Conservation (phyloP, 1,284 basidiomycete genomes). For the Pterulicium gracile region DNA sequence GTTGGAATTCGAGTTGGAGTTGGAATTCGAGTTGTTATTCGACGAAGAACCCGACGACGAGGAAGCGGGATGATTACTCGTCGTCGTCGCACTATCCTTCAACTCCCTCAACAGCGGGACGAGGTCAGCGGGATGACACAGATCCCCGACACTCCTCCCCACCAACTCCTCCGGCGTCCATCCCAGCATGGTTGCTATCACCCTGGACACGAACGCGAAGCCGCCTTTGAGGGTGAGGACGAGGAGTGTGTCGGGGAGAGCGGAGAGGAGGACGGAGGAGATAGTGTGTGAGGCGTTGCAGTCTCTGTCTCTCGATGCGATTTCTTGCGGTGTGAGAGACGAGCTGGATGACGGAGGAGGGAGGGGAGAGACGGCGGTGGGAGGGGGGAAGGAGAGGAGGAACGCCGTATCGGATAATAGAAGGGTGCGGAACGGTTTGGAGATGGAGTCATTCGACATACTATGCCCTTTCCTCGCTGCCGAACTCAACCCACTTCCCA, state of each 20-base stretch:
- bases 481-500: background rate
- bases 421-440: background rate
- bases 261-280: too few relatives aligned
- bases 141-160: slow-evolving; percentile 64
- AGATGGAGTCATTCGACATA: background rate
- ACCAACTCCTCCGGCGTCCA: slow-evolving; percentile 78
- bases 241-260: slow-evolving; percentile 70
- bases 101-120: slow-evolving; percentile 89
- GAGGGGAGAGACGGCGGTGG: background rate
- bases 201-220: slow-evolving; percentile 86
- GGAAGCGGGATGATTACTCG: slow-evolving; percentile 10
- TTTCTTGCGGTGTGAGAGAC: background rate
- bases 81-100: slow-evolving; percentile 61
- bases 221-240: slow-evolving; percentile 91
- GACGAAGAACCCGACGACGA: background rate
- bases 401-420: background rate
- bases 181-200: slow-evolving; percentile 65
- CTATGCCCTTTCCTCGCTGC: background rate
- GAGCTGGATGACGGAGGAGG: background rate
- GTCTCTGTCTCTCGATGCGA: background rate
- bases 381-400: background rate
- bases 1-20: background rate
- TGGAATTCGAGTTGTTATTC: background rate
- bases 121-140: slow-evolving; percentile 84
- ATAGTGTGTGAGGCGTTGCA: too few relatives aligned